Evolutionary conservation across 1,284 basidiomycete genomes (phyloP).

Genomic region (Puccinia horiana): DNA sequence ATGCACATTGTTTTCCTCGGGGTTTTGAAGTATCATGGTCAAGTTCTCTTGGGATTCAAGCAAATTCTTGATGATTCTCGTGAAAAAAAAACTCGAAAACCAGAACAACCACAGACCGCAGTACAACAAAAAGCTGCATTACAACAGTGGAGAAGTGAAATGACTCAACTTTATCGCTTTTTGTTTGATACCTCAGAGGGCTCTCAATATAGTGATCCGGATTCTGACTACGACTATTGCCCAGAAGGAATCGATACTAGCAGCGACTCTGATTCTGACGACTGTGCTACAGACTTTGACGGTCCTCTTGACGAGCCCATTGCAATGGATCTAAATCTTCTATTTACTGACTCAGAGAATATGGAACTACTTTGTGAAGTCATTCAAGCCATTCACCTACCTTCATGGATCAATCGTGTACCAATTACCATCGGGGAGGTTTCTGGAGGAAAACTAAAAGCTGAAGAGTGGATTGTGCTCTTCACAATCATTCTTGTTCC

Average conservation of each 20-base stretch:
- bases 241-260: slow-evolving; percentile 6
- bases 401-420: slow-evolving; percentile 24
- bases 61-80: not conserved
- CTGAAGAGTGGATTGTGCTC: slow-evolving; percentile 41
- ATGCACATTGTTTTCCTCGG: slow-evolving; percentile 42
- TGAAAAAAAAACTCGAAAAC: not conserved
- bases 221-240: not conserved
- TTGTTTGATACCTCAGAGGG: slow-evolving; percentile 11
- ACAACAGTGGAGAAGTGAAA: not conserved
- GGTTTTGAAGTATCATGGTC: slow-evolving; percentile 26
- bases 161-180: not conserved
- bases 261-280: not conserved
- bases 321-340: not conserved
- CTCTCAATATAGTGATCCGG: not conserved
- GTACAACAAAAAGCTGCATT: not conserved
- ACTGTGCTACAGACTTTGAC: not conserved
- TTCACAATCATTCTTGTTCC: slow-evolving; percentile 35
- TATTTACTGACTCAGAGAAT: not conserved
- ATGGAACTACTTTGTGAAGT: not conserved
- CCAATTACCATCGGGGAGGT: slow-evolving; percentile 24
- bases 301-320: not conserved
- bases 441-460: slow-evolving; percentile 31
- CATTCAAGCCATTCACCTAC: slow-evolving; percentile 4
- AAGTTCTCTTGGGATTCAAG: not conserved
- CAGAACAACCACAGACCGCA: slow-evolving; percentile 7